Conservation (phyloP, 2,329 filamentous ascomycete genomes). For the Aurifilum marmelostoma region DNA sequence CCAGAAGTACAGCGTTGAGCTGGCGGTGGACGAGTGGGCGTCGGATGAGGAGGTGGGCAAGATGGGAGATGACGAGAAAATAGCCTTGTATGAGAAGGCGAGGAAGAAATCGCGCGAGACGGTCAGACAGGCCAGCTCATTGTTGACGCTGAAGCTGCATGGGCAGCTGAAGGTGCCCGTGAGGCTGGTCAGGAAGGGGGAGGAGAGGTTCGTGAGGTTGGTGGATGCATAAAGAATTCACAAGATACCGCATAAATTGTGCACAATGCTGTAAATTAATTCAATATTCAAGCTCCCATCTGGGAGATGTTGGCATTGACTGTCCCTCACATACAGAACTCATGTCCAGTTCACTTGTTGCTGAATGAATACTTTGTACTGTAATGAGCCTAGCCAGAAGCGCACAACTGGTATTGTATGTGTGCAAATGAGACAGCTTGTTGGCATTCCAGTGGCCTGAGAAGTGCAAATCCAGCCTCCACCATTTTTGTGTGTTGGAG, state of each 20-base stretch:
- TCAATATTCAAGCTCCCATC: too few species aligned
- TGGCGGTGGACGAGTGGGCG: slow-evolving; percentile 66
- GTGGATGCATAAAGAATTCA: slow-evolving; percentile 33
- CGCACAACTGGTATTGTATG: neutral
- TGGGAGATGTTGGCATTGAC: neutral
- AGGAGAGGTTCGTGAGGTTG: slow-evolving; percentile 66
- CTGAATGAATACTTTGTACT: neutral
- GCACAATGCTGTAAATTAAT: too few species aligned
- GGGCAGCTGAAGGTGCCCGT: slow-evolving; percentile 64
- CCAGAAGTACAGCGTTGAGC: slow-evolving; percentile 67
- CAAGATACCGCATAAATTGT: too few species aligned
- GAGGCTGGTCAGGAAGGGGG: slow-evolving; percentile 68
- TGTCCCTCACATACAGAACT: neutral
- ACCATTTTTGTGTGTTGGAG: slow-evolving; percentile 6
- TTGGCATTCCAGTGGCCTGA: neutral
- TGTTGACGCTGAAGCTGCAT: slow-evolving; percentile 74
- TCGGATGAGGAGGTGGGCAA: slow-evolving; percentile 55
- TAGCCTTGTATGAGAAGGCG: slow-evolving; percentile 63
- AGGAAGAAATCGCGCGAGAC: slow-evolving; percentile 56
- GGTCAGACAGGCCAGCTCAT: slow-evolving; percentile 58
- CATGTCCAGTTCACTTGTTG: neutral
- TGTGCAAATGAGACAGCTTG: neutral
- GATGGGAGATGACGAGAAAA: slow-evolving; percentile 52
- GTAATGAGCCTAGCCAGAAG: neutral
- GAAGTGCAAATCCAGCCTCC: slow-evolving; percentile 12